These are phyloP conservation scores for Ulmus americana DNA, from an alignment of 331 rosid species.

Conservation along the genomic window DNA sequence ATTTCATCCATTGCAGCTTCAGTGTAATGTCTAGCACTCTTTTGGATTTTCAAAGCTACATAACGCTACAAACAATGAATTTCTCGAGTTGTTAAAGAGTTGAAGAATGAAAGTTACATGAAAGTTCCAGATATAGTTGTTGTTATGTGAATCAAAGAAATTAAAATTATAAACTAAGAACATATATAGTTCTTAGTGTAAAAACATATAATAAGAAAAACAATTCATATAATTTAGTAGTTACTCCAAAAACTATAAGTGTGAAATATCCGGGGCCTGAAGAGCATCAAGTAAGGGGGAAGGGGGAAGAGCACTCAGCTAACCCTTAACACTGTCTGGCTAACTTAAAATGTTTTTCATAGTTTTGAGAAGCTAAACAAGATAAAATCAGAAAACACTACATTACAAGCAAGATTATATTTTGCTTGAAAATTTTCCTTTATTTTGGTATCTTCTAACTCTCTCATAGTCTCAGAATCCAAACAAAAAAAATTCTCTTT, in stretches of 20 bases:
- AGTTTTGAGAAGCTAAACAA: neutral
- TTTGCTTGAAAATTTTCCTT: too few relatives aligned
- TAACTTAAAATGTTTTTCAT: neutral
- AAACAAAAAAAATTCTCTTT: too few relatives aligned
- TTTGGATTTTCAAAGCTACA: constrained; percentile 90
- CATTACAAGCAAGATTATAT: neutral
- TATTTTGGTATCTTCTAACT: too few relatives aligned
- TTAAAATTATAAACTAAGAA: neutral
- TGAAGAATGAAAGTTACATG: constrained; percentile 2
- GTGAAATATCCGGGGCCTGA: too few relatives aligned
- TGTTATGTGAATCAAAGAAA: neutral
- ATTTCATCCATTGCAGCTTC: constrained; percentile 97
- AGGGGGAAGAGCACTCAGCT: too few relatives aligned
- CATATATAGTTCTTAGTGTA: too few relatives aligned
- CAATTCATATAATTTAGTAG: too few relatives aligned
- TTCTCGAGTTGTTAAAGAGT: constrained; percentile 19
- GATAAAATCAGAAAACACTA: neutral
- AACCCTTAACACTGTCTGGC: neutral
- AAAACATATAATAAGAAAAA: too few relatives aligned
- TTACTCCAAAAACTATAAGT: too few relatives aligned
- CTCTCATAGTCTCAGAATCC: too few relatives aligned
- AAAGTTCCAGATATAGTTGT: constrained; percentile 9
- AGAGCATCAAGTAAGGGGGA: too few relatives aligned
- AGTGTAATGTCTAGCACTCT: constrained; percentile 94
- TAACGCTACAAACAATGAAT: constrained; percentile 40